Base-by-base conservation (phyloP, 148 eudicot genomes). In the Rhododendron williamsianum region DNA sequence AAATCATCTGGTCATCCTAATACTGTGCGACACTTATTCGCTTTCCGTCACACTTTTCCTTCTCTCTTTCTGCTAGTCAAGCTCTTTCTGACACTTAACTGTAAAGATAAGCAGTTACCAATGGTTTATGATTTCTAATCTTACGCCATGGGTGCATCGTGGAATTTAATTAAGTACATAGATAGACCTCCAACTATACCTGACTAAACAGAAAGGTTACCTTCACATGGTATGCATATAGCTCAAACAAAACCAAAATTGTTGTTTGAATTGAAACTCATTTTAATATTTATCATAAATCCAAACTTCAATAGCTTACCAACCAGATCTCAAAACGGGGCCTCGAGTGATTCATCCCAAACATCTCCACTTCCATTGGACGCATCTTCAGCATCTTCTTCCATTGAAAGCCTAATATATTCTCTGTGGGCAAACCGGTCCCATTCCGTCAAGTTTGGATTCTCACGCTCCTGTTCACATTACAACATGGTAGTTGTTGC, bases 351-450 rank as follows among this genome's bases (percentile, higher is more conserved):
- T 90, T 96, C 99, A 88, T 96, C 99, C 99, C 99, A 96, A 52
- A 93, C 95, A 91, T 96, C 98, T 46, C 96, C 99, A 91, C 99
- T 96, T 85, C 99, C 99, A 87, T 94, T 96, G 27, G 99, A 95
- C 85, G 95, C 98, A 89, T 96, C 98, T 88, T 96, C 98, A 85
- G 93, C 99, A 89, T 96, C 99, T 88, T 96, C 99, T 91, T 96
- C 99, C 99, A 96, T 96, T 15, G 99, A 96, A 77, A 96, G 96
- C 91, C 98, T 93, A 82, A 96, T 96, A 86, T 96, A 96, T 89
- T 96, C 99, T 86, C 99, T 90, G 86, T 96, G 99, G 46, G 99
- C 99, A 90, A 94, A 96, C 72, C 99, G 98, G 87, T 96, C 99
- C 99, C 99, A 96, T 63, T 96, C 99, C 9, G 99, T 96, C 93